Percentiles rank a stretch among this genome's conserved stretches.
These are phyloP conservation scores for Kluyveromyces aestuarii DNA, from an alignment of 805 yeast species.

Conservation along the genomic window DNA sequence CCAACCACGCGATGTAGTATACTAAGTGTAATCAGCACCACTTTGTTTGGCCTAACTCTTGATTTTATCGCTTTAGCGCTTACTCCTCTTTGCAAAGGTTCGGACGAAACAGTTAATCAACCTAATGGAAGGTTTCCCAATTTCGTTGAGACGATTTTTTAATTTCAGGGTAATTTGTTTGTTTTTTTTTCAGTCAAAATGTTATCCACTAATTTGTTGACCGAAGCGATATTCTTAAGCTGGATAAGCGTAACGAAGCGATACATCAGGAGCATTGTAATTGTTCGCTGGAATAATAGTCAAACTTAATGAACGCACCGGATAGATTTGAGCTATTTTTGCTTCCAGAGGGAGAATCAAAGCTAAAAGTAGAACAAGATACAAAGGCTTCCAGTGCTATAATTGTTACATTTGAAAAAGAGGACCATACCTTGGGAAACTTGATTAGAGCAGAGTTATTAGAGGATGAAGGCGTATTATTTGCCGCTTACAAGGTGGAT, in stretches of 20 bases:
- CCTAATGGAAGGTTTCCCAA: background rate
- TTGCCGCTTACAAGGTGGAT: slow-evolving; percentile 96
- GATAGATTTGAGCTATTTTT: slow-evolving; percentile 96
- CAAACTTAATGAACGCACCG: slow-evolving; percentile 84
- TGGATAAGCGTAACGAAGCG: too few species aligned
- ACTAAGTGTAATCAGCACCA: background rate
- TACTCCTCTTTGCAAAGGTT: background rate
- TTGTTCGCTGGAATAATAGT: slow-evolving; percentile 8
- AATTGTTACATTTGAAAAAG: slow-evolving; percentile 86
- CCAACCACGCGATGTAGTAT: background rate
- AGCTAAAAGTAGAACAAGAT: slow-evolving; percentile 87
- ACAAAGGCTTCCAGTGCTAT: slow-evolving; percentile 93
- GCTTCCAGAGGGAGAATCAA: slow-evolving; percentile 95
- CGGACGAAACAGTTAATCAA: background rate
- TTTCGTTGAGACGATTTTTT: background rate
- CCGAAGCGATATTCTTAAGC: too few species aligned
- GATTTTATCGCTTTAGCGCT: background rate
- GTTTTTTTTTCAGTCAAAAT: background rate
- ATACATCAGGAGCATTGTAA: too few species aligned
- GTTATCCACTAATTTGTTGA: too few species aligned
- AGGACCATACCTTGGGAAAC: slow-evolving; percentile 95
- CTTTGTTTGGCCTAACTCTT: background rate
- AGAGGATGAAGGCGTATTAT: slow-evolving; percentile 80
- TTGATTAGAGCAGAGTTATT: slow-evolving; percentile 77
- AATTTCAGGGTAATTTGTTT: background rate